phyloP scores from a whole-genome alignment of 768 basidiomycete genomes.

The Pleurotus cornucopiae region DNA sequence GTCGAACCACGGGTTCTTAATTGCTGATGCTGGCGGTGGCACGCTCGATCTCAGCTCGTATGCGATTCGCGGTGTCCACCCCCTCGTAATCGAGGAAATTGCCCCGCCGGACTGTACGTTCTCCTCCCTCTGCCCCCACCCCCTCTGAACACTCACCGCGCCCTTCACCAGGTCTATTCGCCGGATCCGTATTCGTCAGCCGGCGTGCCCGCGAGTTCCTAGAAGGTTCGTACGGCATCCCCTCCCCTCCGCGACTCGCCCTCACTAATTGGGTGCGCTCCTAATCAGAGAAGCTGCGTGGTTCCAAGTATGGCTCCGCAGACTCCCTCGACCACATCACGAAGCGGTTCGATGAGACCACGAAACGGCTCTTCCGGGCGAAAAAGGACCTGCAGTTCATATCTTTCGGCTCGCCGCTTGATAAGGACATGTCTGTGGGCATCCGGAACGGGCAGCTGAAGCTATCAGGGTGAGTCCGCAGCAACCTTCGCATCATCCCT shows the following conservation, averaged over 20 bases:
- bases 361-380: conserved; percentile 74
- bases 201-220: conserved; percentile 69
- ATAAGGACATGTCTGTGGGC: conserved; percentile 64
- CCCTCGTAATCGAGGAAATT: conserved; percentile 78
- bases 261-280: conserved; percentile 1
- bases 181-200: conserved; percentile 80
- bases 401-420: conserved; percentile 72
- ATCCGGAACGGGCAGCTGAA: conserved; percentile 72
- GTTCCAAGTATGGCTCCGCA: conserved; percentile 66
- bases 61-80: conserved; percentile 63
- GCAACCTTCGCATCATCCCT: not conserved
- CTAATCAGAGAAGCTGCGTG: conserved; percentile 59
- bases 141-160: conserved; percentile 1
- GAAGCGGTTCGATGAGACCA: conserved; percentile 77
- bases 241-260: not conserved
- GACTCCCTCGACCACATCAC: conserved; percentile 79
- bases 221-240: conserved; percentile 42
- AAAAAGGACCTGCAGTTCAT: conserved; percentile 66
- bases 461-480: conserved; percentile 29
- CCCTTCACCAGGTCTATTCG: conserved; percentile 61
- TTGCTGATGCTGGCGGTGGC: conserved; percentile 79
- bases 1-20: conserved; percentile 72
- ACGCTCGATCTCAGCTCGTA: conserved; percentile 82
- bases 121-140: not conserved
- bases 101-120: conserved; percentile 75